Percentiles rank a stretch among this genome's conserved stretches.
Evolutionary conservation across 306 rosid species (phyloP).

Genomic region (Bauhinia variegata): DNA sequence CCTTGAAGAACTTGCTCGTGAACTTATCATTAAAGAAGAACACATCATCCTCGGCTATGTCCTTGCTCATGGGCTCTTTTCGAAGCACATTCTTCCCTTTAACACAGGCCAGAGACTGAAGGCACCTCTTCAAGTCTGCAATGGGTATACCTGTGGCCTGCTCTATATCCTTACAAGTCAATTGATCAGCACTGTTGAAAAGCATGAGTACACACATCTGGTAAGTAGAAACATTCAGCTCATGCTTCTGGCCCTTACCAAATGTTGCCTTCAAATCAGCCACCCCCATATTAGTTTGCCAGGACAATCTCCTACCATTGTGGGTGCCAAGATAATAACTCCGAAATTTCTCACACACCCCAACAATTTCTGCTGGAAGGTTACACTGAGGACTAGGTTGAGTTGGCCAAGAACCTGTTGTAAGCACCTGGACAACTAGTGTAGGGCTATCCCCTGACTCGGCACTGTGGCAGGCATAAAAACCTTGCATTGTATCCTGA

Average conservation of each 20-base stretch:
- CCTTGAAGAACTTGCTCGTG: slow-evolving; percentile 60
- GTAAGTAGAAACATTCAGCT: slow-evolving; percentile 62
- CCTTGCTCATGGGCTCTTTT: slow-evolving; percentile 67
- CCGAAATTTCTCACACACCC: slow-evolving; percentile 54
- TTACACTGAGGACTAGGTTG: slow-evolving; percentile 57
- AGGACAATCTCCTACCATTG: slow-evolving; percentile 58
- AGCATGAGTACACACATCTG: slow-evolving; percentile 69
- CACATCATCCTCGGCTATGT: slow-evolving; percentile 55
- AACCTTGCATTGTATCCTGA: slow-evolving; percentile 51
- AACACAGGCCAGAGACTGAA: slow-evolving; percentile 59
- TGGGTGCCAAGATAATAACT: slow-evolving; percentile 57
- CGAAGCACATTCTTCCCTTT: slow-evolving; percentile 60
- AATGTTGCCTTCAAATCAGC: slow-evolving; percentile 58
- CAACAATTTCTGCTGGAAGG: slow-evolving; percentile 52
- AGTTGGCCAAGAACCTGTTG: slow-evolving; percentile 68
- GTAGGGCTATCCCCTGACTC: slow-evolving; percentile 51
- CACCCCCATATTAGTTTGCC: slow-evolving; percentile 66
- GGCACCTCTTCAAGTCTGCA: slow-evolving; percentile 58
- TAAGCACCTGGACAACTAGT: slow-evolving; percentile 56
- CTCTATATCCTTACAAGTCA: slow-evolving; percentile 59
- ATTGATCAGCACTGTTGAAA: slow-evolving; percentile 47
- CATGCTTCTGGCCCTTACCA: slow-evolving; percentile 58
- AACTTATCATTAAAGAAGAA: slow-evolving; percentile 58
- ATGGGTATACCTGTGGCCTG: slow-evolving; percentile 56
- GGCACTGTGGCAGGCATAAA: slow-evolving; percentile 40